Evolutionary conservation across 805 yeast species (phyloP), one percentile per base, ranked within the genome.

Genomic region (Candida taoyuanica): DNA sequence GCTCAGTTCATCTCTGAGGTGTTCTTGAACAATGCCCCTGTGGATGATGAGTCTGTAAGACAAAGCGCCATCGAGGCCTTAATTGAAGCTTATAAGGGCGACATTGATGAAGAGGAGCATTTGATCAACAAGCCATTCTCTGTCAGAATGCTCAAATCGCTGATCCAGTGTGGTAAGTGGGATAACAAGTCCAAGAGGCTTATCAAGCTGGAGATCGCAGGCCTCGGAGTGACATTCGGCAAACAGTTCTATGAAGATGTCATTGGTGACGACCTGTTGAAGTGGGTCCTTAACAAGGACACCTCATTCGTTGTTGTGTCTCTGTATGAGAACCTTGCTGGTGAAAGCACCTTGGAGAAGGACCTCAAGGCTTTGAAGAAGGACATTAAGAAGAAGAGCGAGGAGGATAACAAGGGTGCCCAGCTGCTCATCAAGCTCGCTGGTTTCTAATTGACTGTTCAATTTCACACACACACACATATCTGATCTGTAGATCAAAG

Each of bases 111-210:
- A 33, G 85, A 78, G 48, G 72, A 64, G 37, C 94, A 84, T 58
- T 71, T 85, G 40, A 68, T 84, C 49, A 77, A 74, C 50, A 76
- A 75, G 55, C 84, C 93, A 36, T 84, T 81, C 58, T 73, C 85
- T 19, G 71, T 86, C 3, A 77, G 96, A 67, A 67, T 83, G 36
- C 63, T 87, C 47, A 81, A 85, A 59, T 67, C 86, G 0, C 66
- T 87, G 52, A 82, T 87, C 48, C 94, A 85, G 62, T 91, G 89
- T 44, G 89, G 89, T 52, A 85, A 79, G 56, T 86, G 87, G 83
- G 79, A 81, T 54, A 74, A 71, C 54, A 76, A 78, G 62, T 76
- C 69, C 49, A 77, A 70, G 61, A 70, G 62, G 53, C 64, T 70
- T 33, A 71, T 53, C 40, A 68, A 68, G 40, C 49, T 70, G 31